phyloP scores from a whole-genome alignment of 805 yeast species.

The Yarrowia keelungensis region DNA sequence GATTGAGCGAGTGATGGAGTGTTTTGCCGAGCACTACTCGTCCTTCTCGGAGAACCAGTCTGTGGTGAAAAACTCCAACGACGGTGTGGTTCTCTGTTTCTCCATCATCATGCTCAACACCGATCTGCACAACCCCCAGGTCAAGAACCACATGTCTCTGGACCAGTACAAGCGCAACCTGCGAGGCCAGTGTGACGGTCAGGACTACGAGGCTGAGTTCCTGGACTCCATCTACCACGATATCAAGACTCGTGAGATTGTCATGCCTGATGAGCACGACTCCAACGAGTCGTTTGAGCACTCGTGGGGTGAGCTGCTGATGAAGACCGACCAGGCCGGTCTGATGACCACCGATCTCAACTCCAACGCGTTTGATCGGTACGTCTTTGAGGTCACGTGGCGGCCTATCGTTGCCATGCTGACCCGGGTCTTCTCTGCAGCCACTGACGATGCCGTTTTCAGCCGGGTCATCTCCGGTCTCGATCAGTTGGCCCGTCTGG shows the following conservation, averaged over 20 bases:
- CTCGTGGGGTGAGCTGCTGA: slow-evolving; percentile 53
- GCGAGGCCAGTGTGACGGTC: slow-evolving; percentile 73
- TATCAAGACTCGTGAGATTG: slow-evolving; percentile 84
- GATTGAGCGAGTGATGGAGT: slow-evolving; percentile 89
- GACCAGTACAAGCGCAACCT: slow-evolving; percentile 82
- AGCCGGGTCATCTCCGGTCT: slow-evolving; percentile 86
- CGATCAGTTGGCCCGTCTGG: slow-evolving; percentile 82
- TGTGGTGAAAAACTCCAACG: slow-evolving; percentile 56
- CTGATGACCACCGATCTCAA: slow-evolving; percentile 34
- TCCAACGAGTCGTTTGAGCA: slow-evolving; percentile 93
- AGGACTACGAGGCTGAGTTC: slow-evolving; percentile 87
- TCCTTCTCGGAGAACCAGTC: slow-evolving; percentile 43
- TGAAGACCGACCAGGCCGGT: slow-evolving; percentile 44
- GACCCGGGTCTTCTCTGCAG: slow-evolving; percentile 80
- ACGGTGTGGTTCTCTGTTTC: slow-evolving; percentile 84
- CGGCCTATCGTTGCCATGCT: slow-evolving; percentile 73
- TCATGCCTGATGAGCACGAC: slow-evolving; percentile 98
- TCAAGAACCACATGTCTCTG: slow-evolving; percentile 87
- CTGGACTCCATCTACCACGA: slow-evolving; percentile 79
- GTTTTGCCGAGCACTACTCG: slow-evolving; percentile 82
- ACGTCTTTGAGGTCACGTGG: slow-evolving; percentile 70
- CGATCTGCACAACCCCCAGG: slow-evolving; percentile 90
- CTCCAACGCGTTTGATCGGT: slow-evolving; percentile 66
- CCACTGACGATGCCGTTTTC: slow-evolving; percentile 87
- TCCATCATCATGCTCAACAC: slow-evolving; percentile 95